Evolutionary conservation across 495 filamentous ascomycete species (phyloP).

Genomic region (Aspergillus avenaceus): DNA sequence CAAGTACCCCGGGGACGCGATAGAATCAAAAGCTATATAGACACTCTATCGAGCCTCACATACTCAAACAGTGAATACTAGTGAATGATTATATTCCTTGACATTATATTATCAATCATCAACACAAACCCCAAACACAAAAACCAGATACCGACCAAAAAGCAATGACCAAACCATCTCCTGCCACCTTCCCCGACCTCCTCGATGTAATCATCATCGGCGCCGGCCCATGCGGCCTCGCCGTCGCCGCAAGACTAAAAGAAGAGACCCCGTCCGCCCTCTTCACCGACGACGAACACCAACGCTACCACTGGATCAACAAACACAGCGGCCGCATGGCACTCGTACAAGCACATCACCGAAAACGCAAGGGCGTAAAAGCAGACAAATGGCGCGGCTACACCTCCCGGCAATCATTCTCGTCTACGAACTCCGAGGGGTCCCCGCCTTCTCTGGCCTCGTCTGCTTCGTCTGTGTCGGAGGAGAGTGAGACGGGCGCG

Average conservation of each 20-base stretch:
- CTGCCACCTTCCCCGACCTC: constrained; percentile 26
- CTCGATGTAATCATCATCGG: constrained; percentile 60
- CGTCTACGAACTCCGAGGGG: constrained; percentile 23
- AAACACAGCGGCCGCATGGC: constrained; percentile 47
- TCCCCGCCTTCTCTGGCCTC: constrained; percentile 26
- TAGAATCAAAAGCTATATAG: background rate
- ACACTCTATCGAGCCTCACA: background rate
- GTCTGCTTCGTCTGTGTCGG: constrained; percentile 21
- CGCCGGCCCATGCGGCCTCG: constrained; percentile 60
- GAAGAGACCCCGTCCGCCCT: constrained; percentile 60
- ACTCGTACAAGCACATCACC: constrained; percentile 29
- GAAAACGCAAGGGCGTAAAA: constrained; percentile 26
- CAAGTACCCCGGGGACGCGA: constrained; percentile 29
- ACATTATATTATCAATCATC: background rate
- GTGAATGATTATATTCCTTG: no score
- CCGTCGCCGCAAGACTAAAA: constrained; percentile 53
- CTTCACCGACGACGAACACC: constrained; percentile 64
- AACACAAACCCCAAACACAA: background rate
- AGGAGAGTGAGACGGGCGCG: background rate
- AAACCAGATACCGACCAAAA: background rate
- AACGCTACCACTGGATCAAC: constrained; percentile 61
- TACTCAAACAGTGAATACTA: no score
- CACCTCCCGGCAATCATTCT: constrained; percentile 13
- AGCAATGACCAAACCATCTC: background rate
- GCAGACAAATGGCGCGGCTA: constrained; percentile 27